Base-by-base conservation (phyloP, 805 yeast species). In the Pichia heedii region DNA sequence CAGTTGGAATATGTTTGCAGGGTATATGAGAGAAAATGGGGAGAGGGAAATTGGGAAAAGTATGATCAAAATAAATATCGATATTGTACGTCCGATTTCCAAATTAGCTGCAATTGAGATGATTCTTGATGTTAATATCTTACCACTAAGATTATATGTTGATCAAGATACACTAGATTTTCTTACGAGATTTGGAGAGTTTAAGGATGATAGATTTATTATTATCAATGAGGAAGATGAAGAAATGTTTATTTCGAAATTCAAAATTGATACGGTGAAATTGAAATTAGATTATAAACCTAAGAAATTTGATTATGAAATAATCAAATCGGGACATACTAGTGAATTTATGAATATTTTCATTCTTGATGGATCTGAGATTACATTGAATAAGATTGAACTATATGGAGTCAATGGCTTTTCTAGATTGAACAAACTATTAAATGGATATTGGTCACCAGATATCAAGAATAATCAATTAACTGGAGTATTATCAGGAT, bases 151-250 rank as follows among this genome's bases (percentile, higher is more conserved):
- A 41, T 61, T 93, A 15, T 87, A 86, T 57, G 78, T 93, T 36
- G 97, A 93, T 60, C 98, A 93, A 59, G 97, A 90, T 55, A 85
- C 97, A 0, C 67, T 88, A 18, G 96, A 88, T 44, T 89, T 90
- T 51, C 52, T 88, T 27, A 75, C 78, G 0, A 67, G 96, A 32
- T 93, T 87, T 62, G 77, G 83, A 29, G 88, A 80, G 47, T 93
- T 93, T 58, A 81, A 77, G 54, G 95, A 85, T 54, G 52, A 66
- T 2, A 62, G 93, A 45, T 84, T 84, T 56, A 72, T 73, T 4
- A 63, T 78, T 2, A 35, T 37, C 19, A 20, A 30, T 8, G 71
- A 66, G 45, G 87, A 81, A 37, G 87, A 81, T 37, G 93, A 83
- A 45, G 71, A 76, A 6, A 54, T 77, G 1, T 89, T 76, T 54